Percentiles rank a stretch among this genome's conserved stretches.
phyloP scores from a whole-genome alignment of 2,329 filamentous ascomycete genomes.

The Trichoderma koningiopsis region DNA sequence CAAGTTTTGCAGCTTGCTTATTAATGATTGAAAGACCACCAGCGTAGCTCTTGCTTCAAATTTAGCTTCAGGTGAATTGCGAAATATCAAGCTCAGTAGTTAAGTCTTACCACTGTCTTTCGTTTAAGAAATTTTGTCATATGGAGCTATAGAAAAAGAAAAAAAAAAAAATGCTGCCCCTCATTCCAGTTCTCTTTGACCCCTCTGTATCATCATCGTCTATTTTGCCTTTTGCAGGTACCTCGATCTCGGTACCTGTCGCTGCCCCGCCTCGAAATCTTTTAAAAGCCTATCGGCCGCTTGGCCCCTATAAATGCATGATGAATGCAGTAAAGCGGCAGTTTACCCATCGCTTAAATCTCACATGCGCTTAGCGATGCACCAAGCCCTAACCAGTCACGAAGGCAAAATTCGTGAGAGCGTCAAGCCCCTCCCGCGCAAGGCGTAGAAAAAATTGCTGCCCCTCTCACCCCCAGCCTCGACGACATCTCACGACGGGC shows the following conservation, averaged over 20 bases:
- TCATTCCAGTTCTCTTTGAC: constrained; percentile 1
- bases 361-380: constrained; percentile 37
- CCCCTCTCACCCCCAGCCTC: constrained; percentile 31
- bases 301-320: constrained; percentile 34
- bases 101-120: neutral
- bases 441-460: constrained; percentile 42
- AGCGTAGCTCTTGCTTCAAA: neutral
- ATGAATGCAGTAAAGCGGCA: constrained; percentile 34
- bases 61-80: neutral
- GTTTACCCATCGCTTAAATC: constrained; percentile 34
- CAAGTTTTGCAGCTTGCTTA: constrained; percentile 4
- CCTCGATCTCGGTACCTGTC: neutral
- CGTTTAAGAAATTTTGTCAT: neutral
- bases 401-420: constrained; percentile 39
- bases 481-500: constrained; percentile 37
- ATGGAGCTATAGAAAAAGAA: neutral
- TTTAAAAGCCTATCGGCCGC: constrained; percentile 29
- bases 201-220: constrained; percentile 3
- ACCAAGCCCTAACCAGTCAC: constrained; percentile 45
- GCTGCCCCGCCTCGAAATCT: constrained; percentile 35
- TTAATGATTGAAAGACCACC: neutral
- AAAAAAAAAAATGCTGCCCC: neutral
- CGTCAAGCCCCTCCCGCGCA: constrained; percentile 34
- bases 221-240: constrained; percentile 1
- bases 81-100: neutral